These are phyloP conservation scores for Rhodomyrtus psidioides DNA, from an alignment of 441 rosid genomes.

Conservation along the genomic window DNA sequence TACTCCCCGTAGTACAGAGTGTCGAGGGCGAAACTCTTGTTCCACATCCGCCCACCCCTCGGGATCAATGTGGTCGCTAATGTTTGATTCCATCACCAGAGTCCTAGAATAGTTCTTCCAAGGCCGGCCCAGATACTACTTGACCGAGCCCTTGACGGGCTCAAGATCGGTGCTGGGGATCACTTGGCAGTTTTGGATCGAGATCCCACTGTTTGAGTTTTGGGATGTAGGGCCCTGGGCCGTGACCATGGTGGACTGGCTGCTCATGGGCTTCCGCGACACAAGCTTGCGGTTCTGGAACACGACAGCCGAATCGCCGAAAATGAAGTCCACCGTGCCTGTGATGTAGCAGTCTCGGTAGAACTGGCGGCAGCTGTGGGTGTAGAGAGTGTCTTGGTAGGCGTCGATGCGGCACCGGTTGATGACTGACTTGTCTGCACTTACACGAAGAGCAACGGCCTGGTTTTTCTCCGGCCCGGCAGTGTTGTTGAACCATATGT, in stretches of 20 bases:
- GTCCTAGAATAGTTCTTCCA: too few species aligned
- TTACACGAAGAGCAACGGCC: constrained; percentile 63
- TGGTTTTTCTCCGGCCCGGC: constrained; percentile 67
- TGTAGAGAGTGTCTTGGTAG: constrained; percentile 60
- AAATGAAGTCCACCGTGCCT: constrained; percentile 62
- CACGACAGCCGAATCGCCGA: constrained; percentile 54
- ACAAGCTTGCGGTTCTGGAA: constrained; percentile 45
- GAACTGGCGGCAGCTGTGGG: constrained; percentile 56
- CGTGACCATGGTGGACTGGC: constrained; percentile 49
- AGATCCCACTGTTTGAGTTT: constrained; percentile 52
- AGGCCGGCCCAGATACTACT: background rate
- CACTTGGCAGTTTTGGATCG: constrained; percentile 51
- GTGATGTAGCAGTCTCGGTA: constrained; percentile 45
- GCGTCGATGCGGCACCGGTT: constrained; percentile 62
- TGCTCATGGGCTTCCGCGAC: constrained; percentile 38
- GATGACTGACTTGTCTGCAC: constrained; percentile 54
- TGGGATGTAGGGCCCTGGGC: constrained; percentile 58
- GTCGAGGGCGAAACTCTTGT: too few species aligned
- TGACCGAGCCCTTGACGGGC: constrained; percentile 32
- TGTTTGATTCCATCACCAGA: too few species aligned
- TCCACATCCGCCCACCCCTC: too few species aligned
- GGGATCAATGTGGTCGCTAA: too few species aligned
- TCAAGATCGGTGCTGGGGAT: constrained; percentile 44
- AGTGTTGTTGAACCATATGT: constrained; percentile 59
- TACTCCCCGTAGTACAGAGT: too few species aligned